Conservation (phyloP, 495 filamentous ascomycete species). For the Parathielavia appendiculata region DNA sequence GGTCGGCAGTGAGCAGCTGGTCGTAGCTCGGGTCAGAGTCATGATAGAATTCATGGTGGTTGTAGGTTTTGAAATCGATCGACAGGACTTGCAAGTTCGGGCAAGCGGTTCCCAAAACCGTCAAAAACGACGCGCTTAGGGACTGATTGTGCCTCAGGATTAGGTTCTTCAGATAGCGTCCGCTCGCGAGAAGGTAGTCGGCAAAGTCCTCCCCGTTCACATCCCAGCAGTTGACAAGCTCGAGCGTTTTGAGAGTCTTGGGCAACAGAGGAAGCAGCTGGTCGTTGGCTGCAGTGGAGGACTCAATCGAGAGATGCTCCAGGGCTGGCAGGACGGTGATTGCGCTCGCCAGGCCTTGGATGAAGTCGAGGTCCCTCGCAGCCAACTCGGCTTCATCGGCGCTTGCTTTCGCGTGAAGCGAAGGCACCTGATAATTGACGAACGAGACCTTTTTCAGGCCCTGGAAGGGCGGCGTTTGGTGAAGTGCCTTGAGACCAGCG, state of each 20-base stretch:
- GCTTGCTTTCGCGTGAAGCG: constrained; percentile 21
- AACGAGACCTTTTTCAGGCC: constrained; percentile 55
- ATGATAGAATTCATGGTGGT: constrained; percentile 42
- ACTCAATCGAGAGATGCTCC: constrained; percentile 59
- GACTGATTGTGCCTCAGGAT: constrained; percentile 70
- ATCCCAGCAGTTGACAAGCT: constrained; percentile 69
- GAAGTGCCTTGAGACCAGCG: constrained; percentile 44
- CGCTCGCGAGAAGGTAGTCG: constrained; percentile 57
- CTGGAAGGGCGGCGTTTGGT: constrained; percentile 56
- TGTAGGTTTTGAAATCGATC: constrained; percentile 68
- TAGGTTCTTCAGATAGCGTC: constrained; percentile 56
- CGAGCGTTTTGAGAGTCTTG: constrained; percentile 54
- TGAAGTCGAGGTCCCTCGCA: constrained; percentile 31
- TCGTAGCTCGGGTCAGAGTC: constrained; percentile 69
- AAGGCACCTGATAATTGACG: constrained; percentile 57
- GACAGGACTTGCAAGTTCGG: constrained; percentile 61
- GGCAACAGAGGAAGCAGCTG: constrained; percentile 59
- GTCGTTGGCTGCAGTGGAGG: constrained; percentile 58
- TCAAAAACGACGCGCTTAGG: constrained; percentile 66
- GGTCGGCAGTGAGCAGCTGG: constrained; percentile 50
- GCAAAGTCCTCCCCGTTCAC: constrained; percentile 55
- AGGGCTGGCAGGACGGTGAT: constrained; percentile 58
- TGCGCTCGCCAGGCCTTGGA: constrained; percentile 50
- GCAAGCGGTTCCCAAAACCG: constrained; percentile 55
- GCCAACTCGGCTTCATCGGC: constrained; percentile 30